Base-by-base conservation (phyloP, 2,329 filamentous ascomycete genomes). In the Penicillium sp. region DNA sequence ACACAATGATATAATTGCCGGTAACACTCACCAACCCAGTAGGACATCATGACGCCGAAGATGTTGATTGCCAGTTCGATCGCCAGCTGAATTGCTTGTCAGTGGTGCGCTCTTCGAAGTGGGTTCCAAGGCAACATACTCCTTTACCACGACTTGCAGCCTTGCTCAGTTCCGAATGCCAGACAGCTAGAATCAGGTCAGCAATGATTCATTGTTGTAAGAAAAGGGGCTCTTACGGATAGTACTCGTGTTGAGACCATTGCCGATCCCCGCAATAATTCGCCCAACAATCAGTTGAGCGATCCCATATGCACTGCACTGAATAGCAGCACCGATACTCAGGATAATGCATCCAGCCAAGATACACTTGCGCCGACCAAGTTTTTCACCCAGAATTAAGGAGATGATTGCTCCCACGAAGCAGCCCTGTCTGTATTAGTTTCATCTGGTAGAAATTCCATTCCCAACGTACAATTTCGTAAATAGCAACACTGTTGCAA, bases 331-430 rank as follows among this genome's bases (percentile, higher is more conserved):
- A 13, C 69, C 66, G 22, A 73, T 68, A 11, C 57, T 58, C 6
- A 74, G 59, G 41, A 73, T 64, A 21, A 71, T 59, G 53, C 63
- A 67, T 29, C 80, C 80, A 2, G 80, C 59, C 46, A 83, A 65
- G 46, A 83, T 74, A 24, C 73, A 76, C 53, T 77, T 79, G 57
- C 79, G 80, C 26, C 82, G 70, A 3, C 82, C 81, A 1, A 82
- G 68, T 13, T 54, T 63, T 53, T 84, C 81, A 21, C 81, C 81
- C 26, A 80, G 65, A 45, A 67, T 26, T 13, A 70, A 66, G n/a
- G 79, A 76, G 2, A 78, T 58, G 14, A 70, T 61, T 16, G 78
- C 83, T 27, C 85, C 85, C 46, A 86, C 71, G 67, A 87, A 86
- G 63, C 84, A 86, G 19, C 84, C 84, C 66, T 69, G 54, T 3